Conservation (phyloP, 78 protist species). For the Protostelium mycophagum region DNA sequence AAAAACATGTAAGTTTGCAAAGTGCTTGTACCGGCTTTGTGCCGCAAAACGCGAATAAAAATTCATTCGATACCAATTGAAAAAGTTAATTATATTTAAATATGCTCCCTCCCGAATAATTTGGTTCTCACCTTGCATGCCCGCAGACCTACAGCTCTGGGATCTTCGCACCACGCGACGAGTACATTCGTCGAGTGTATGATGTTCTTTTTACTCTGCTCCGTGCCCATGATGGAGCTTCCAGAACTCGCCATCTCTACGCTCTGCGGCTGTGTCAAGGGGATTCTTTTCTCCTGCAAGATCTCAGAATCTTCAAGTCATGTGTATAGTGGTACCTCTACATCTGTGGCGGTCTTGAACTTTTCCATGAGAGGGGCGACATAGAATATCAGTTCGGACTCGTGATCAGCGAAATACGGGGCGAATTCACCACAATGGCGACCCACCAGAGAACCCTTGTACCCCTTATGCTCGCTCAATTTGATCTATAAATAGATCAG, state of each 20-base stretch:
- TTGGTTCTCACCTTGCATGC: constrained; percentile 2
- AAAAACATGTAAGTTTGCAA: too few relatives aligned
- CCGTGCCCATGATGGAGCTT: too few relatives aligned
- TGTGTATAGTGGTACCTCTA: too few relatives aligned
- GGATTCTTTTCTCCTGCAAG: too few relatives aligned
- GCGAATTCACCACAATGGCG: not conserved
- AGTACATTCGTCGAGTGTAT: not conserved
- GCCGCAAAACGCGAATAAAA: too few relatives aligned
- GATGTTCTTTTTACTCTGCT: too few relatives aligned
- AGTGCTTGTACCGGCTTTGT: too few relatives aligned
- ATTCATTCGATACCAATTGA: too few relatives aligned
- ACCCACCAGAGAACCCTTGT: not conserved
- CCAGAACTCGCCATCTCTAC: not conserved
- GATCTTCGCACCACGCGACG: not conserved
- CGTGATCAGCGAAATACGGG: not conserved
- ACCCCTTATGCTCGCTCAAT: not conserved
- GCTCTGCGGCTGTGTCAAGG: too few relatives aligned
- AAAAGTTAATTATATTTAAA: too few relatives aligned
- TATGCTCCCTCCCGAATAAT: not conserved
- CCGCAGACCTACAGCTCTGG: not conserved
- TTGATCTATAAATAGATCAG: not conserved
- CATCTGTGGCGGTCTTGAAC: too few relatives aligned
- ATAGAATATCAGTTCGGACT: not conserved
- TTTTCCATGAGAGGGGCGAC: not conserved
- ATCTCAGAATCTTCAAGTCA: too few relatives aligned